A percentile compares a stretch with the other conserved stretches of the same genome.
Evolutionary conservation across 225 moss, liverwort and hornwort genomes (phyloP).

Genomic region (Rhytidiadelphus loreus): DNA sequence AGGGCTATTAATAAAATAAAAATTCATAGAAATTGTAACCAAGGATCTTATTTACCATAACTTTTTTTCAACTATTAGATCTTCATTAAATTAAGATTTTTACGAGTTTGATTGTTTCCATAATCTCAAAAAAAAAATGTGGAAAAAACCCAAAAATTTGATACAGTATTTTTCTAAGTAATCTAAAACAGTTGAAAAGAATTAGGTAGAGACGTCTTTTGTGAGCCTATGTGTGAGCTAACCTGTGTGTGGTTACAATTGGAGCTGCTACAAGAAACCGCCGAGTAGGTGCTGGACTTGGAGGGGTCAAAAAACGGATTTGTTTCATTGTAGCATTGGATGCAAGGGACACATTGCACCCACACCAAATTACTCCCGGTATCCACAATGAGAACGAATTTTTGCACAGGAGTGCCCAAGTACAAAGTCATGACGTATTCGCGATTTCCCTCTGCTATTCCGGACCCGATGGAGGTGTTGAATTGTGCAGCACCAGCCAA

Average conservation of each 20-base stretch:
- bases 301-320: not conserved
- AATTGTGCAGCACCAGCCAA: not conserved
- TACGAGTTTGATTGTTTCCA: not conserved
- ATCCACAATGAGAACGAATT: not conserved
- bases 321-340: not conserved
- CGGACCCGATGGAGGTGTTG: not conserved
- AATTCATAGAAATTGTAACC: not conserved
- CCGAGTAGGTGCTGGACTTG: not conserved
- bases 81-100: not conserved
- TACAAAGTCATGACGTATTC: not conserved
- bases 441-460: rapidly evolving
- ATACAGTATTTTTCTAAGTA: not conserved
- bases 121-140: no score
- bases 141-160: not conserved
- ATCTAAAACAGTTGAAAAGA: not conserved
- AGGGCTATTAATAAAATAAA: not conserved
- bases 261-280: not conserved
- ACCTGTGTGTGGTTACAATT: not conserved
- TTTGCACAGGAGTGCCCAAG: constrained; percentile 4
- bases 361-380: not conserved
- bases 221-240: not conserved
- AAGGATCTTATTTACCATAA: not conserved
- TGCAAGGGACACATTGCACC: constrained; percentile 5
- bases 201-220: not conserved
- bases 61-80: not conserved